A percentile compares a stretch with the other conserved stretches of the same genome.
These are phyloP conservation scores for Colletotrichum lentis DNA, from an alignment of 2,329 filamentous ascomycete species.

Conservation along the genomic window DNA sequence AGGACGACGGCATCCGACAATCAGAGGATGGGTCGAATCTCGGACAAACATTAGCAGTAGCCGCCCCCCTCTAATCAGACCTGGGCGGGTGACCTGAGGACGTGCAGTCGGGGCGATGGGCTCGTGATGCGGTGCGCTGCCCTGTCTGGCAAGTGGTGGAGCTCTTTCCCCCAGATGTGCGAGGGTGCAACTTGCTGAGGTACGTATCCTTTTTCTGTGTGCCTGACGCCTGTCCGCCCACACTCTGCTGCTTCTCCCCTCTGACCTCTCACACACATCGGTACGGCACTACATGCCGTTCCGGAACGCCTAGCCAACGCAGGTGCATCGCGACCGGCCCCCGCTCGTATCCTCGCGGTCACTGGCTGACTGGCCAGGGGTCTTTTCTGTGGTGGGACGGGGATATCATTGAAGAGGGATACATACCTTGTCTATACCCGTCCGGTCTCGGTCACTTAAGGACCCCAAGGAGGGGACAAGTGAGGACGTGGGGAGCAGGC, in stretches of 20 bases:
- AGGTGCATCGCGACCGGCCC: constrained; percentile 35
- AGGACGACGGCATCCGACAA: not conserved
- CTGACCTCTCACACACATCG: not conserved
- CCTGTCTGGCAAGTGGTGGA: constrained; percentile 16
- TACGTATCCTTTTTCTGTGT: not conserved
- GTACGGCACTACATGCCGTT: constrained; percentile 8
- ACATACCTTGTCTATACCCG: constrained; percentile 36
- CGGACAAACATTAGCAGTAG: not conserved
- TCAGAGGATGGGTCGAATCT: not conserved
- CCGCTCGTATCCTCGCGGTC: constrained; percentile 36
- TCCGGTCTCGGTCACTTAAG: constrained; percentile 33
- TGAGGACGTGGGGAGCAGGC: constrained; percentile 3
- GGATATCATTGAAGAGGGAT: constrained; percentile 30
- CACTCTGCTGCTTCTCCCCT: not conserved
- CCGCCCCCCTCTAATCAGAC: not conserved
- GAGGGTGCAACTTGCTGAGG: constrained; percentile 2
- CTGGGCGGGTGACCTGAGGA: constrained; percentile 19
- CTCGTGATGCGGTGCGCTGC: constrained; percentile 36
- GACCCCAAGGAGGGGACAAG: not conserved
- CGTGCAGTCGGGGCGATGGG: constrained; percentile 10
- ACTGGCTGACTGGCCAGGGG: constrained; percentile 35
- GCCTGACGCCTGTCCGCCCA: too few relatives aligned
- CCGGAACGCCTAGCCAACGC: constrained; percentile 36
- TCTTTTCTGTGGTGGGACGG: constrained; percentile 19
- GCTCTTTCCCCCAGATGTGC: constrained; percentile 16